A percentile compares a stretch with the other conserved stretches of the same genome.
These are phyloP conservation scores for Penicillium sp. DNA, from an alignment of 2,329 filamentous ascomycete genomes.

Conservation along the genomic window DNA sequence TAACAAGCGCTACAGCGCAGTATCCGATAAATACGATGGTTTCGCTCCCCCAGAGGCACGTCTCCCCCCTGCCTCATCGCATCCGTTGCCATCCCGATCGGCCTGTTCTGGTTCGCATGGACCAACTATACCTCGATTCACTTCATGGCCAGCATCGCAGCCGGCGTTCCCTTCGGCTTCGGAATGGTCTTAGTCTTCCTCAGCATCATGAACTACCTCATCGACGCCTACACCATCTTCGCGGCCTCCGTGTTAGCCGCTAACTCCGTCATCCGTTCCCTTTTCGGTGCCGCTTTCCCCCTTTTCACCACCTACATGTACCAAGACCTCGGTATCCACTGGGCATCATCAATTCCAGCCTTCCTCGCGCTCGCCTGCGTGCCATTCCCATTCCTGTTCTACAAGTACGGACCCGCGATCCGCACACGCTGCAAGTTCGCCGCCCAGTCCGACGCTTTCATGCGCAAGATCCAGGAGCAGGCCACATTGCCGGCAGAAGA, in stretches of 20 bases:
- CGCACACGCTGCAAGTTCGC: slow-evolving; percentile 26
- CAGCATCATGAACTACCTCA: slow-evolving; percentile 29
- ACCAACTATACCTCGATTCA: slow-evolving; percentile 29
- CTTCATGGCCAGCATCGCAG: slow-evolving; percentile 25
- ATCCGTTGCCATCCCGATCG: slow-evolving; percentile 25
- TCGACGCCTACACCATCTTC: slow-evolving; percentile 29
- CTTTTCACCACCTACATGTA: slow-evolving; percentile 30
- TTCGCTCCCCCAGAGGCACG: slow-evolving; percentile 30
- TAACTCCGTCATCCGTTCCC: slow-evolving; percentile 26
- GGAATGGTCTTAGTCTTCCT: slow-evolving; percentile 28
- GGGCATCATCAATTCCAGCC: slow-evolving; percentile 26
- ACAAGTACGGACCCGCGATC: slow-evolving; percentile 26
- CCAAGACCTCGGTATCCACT: slow-evolving; percentile 26
- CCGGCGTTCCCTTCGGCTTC: slow-evolving; percentile 27
- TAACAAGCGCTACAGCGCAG: slow-evolving; percentile 26
- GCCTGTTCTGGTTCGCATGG: slow-evolving; percentile 36
- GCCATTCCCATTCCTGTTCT: slow-evolving; percentile 29
- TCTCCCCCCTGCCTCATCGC: slow-evolving; percentile 29
- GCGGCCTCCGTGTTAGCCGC: slow-evolving; percentile 27
- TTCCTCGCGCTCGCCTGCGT: slow-evolving; percentile 27
- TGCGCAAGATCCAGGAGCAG: slow-evolving; percentile 35
- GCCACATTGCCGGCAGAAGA: slow-evolving; percentile 16
- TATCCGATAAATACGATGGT: slow-evolving; percentile 18
- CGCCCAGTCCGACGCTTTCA: slow-evolving; percentile 35
- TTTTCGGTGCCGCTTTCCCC: slow-evolving; percentile 28